Percentiles rank a stretch among this genome's conserved stretches.
phyloP scores from a whole-genome alignment of 208 protist species.

The Crithidia sp. region DNA sequence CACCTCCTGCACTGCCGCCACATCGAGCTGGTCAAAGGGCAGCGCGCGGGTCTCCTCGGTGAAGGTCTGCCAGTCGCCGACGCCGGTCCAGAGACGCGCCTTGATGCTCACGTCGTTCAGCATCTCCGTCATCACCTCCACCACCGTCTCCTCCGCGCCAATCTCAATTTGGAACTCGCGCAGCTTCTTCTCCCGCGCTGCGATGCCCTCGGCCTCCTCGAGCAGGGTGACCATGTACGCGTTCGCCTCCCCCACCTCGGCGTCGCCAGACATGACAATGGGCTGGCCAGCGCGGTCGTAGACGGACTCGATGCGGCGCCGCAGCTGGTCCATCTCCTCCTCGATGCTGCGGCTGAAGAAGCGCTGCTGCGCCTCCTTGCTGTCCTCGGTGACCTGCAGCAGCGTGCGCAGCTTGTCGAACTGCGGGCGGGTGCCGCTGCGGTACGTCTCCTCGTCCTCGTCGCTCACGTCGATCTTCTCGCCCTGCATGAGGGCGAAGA shows the following conservation, averaged over 20 bases:
- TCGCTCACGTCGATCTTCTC: slow-evolving; percentile 90
- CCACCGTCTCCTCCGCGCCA: slow-evolving; percentile 88
- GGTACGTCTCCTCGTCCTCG: slow-evolving; percentile 91
- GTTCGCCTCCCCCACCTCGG: slow-evolving; percentile 81
- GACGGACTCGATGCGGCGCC: slow-evolving; percentile 86
- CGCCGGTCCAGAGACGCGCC: slow-evolving; percentile 81
- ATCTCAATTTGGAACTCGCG: slow-evolving; percentile 90
- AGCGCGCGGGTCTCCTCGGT: slow-evolving; percentile 58
- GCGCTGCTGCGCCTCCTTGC: slow-evolving; percentile 88
- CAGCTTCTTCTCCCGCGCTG: slow-evolving; percentile 88
- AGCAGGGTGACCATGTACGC: slow-evolving; percentile 84
- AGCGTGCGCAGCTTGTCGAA: slow-evolving; percentile 93
- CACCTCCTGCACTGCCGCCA: slow-evolving; percentile 71
- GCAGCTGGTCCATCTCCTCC: slow-evolving; percentile 92
- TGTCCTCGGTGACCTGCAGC: slow-evolving; percentile 89
- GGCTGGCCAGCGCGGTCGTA: slow-evolving; percentile 86
- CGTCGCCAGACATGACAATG: slow-evolving; percentile 88
- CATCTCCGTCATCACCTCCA: slow-evolving; percentile 92
- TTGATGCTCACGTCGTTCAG: slow-evolving; percentile 93
- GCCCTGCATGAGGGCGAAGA: slow-evolving; percentile 88
- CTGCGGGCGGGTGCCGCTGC: slow-evolving; percentile 91
- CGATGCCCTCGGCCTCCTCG: slow-evolving; percentile 77
- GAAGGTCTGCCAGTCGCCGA: slow-evolving; percentile 88
- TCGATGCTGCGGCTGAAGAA: slow-evolving; percentile 94
- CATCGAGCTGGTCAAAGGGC: slow-evolving; percentile 82